A percentile compares a stretch with the other conserved stretches of the same genome.
These are phyloP conservation scores for Cutaneotrichosporon sp. DNA, from an alignment of 1,284 basidiomycete genomes.

Conservation along the genomic window DNA sequence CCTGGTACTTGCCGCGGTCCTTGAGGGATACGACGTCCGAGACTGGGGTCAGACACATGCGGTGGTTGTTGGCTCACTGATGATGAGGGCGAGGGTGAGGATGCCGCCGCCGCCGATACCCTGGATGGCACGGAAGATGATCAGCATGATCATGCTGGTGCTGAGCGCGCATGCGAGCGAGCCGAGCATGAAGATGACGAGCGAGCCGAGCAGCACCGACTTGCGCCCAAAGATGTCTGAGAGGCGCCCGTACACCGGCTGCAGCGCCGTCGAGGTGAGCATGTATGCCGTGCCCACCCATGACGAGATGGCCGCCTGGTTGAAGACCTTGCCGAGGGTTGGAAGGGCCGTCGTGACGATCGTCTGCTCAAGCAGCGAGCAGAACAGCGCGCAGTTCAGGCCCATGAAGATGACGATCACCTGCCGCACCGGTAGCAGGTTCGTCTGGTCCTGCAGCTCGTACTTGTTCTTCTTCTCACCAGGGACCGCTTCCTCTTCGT, in stretches of 20 bases:
- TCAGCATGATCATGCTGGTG: slow-evolving; percentile 64
- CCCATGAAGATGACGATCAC: slow-evolving; percentile 64
- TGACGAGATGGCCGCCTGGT: slow-evolving; percentile 63
- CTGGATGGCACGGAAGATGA: slow-evolving; percentile 60
- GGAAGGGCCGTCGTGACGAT: slow-evolving; percentile 66
- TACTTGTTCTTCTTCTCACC: slow-evolving; percentile 28
- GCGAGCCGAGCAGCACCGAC: slow-evolving; percentile 54
- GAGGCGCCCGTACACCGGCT: slow-evolving; percentile 64
- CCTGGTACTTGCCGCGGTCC: slow-evolving; percentile 52
- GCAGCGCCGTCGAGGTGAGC: slow-evolving; percentile 54
- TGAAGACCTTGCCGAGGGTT: slow-evolving; percentile 65
- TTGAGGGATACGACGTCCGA: slow-evolving; percentile 44
- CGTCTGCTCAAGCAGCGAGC: slow-evolving; percentile 57
- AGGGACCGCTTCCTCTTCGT: slow-evolving; percentile 14
- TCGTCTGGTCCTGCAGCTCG: slow-evolving; percentile 68
- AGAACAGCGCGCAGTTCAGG: slow-evolving; percentile 57
- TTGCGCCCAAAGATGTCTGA: slow-evolving; percentile 76
- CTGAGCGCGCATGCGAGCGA: slow-evolving; percentile 59
- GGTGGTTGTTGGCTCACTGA: too few species aligned
- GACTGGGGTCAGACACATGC: slow-evolving; percentile 19
- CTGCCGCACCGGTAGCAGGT: slow-evolving; percentile 66
- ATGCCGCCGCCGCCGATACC: slow-evolving; percentile 40
- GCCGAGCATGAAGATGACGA: slow-evolving; percentile 63
- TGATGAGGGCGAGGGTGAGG: slow-evolving; percentile 36
- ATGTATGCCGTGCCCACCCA: slow-evolving; percentile 60